phyloP scores from a whole-genome alignment of 495 filamentous ascomycete species.

The Corynascus novoguineensis region DNA sequence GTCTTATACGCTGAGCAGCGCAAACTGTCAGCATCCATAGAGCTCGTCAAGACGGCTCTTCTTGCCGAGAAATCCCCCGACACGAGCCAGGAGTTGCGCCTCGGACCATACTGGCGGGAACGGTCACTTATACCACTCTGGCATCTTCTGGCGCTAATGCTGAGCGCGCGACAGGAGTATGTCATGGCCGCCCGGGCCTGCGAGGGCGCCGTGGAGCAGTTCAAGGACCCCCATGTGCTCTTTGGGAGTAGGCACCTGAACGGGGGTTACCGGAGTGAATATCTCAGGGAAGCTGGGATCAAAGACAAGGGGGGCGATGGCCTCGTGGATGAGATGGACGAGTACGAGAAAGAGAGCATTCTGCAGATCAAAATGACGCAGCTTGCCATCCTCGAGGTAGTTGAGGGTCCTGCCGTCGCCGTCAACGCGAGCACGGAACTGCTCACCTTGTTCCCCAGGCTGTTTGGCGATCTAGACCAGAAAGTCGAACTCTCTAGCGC shows the following conservation, averaged over 20 bases:
- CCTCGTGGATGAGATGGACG: constrained; percentile 65
- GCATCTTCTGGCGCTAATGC: constrained; percentile 79
- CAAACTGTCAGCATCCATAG: constrained; percentile 69
- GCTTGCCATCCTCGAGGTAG: constrained; percentile 71
- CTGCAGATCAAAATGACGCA: constrained; percentile 93
- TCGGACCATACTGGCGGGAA: constrained; percentile 44
- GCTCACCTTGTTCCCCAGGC: constrained; percentile 67
- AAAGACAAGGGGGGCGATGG: constrained; percentile 39
- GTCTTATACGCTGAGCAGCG: constrained; percentile 74
- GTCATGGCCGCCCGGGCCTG: constrained; percentile 71
- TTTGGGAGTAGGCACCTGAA: constrained; percentile 46
- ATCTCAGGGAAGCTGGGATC: constrained; percentile 45
- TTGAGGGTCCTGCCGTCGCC: constrained; percentile 74
- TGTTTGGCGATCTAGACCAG: constrained; percentile 58
- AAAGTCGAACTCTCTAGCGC: constrained; percentile 30
- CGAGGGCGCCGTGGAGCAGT: constrained; percentile 85
- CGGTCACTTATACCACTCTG: constrained; percentile 63
- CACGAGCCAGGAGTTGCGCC: constrained; percentile 33
- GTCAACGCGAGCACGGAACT: constrained; percentile 80
- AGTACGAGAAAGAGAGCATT: constrained; percentile 72
- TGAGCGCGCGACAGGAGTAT: constrained; percentile 84
- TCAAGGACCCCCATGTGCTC: constrained; percentile 54
- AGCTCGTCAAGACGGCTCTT: constrained; percentile 59
- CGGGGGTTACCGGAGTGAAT: constrained; percentile 47
- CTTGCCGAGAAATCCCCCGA: constrained; percentile 36